Evolutionary conservation across 768 basidiomycete species (phyloP).

Genomic region (Pleurotus platypus): DNA sequence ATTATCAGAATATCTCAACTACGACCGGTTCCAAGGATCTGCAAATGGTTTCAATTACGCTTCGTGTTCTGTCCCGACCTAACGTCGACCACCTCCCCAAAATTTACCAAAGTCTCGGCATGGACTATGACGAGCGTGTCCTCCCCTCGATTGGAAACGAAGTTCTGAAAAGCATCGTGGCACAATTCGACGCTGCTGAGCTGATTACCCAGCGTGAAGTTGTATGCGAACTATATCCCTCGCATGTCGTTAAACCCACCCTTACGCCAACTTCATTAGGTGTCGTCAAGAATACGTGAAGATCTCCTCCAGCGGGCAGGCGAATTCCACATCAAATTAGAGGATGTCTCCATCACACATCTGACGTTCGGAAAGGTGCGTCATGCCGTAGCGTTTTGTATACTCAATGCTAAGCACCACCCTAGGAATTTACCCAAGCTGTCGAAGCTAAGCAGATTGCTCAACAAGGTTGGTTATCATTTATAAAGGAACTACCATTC

Average conservation of each 20-base stretch:
- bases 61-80: constrained; percentile 92
- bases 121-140: constrained; percentile 98
- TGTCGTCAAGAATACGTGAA: constrained; percentile 87
- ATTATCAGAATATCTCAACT: constrained; percentile 87
- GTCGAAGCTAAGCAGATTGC: constrained; percentile 99
- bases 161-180: constrained; percentile 96
- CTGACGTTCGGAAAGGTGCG: constrained; percentile 82
- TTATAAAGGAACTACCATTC: background rate
- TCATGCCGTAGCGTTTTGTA: constrained; percentile 1
- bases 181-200: constrained; percentile 96
- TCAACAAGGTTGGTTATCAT: constrained; percentile 75
- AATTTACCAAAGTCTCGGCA: constrained; percentile 92
- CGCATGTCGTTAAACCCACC: background rate
- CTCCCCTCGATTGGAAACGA: constrained; percentile 97
- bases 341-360: constrained; percentile 97
- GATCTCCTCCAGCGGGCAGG: constrained; percentile 91
- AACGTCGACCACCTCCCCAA: constrained; percentile 83
- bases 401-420: background rate
- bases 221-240: constrained; percentile 42
- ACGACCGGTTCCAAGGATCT: constrained; percentile 98
- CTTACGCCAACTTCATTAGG: constrained; percentile 34
- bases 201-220: constrained; percentile 97
- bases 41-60: constrained; percentile 97
- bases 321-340: constrained; percentile 93
- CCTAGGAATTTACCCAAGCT: constrained; percentile 91